These are phyloP conservation scores for Lanmaoa pseudosensibilis DNA, from an alignment of 768 basidiomycete genomes.

Conservation along the genomic window DNA sequence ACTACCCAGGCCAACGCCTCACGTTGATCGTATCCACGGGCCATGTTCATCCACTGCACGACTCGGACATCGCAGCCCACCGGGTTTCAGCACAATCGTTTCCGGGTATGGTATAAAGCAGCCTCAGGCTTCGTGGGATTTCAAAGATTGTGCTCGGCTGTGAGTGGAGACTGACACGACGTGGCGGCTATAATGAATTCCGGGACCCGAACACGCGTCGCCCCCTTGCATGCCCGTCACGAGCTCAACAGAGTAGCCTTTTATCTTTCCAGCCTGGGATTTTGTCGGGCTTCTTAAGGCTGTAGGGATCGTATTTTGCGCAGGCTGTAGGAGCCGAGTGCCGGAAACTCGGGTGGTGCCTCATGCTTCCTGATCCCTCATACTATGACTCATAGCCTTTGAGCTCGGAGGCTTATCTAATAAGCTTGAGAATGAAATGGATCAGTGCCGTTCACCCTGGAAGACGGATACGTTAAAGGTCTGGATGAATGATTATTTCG, in stretches of 20 bases:
- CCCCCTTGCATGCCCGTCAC: not conserved
- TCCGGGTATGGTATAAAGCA: conserved; percentile 2
- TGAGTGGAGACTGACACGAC: not conserved
- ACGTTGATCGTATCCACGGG: not conserved
- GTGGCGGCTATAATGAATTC: conserved; percentile 16
- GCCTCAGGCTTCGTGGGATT: conserved; percentile 6
- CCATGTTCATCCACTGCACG: not conserved
- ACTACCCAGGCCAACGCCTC: conserved; percentile 3
- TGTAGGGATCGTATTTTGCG: conserved; percentile 12
- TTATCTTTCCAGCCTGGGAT: not conserved
- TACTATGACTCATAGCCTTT: conserved; percentile 18
- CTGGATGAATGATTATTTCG: conserved; percentile 21
- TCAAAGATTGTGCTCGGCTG: conserved; percentile 7
- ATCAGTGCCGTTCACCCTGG: conserved; percentile 5
- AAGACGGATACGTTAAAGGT: conserved; percentile 19
- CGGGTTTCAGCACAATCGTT: conserved; percentile 1
- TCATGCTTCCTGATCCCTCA: not conserved
- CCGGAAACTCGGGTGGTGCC: conserved; percentile 3
- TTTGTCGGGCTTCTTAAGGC: not conserved
- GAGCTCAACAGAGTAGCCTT: not conserved
- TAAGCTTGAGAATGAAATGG: conserved; percentile 19
- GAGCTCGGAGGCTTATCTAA: conserved; percentile 35
- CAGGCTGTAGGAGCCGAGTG: conserved; percentile 19
- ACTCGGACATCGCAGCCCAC: not conserved
- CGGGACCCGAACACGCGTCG: conserved; percentile 20